Conservation (phyloP, 1,284 basidiomycete species). For the Puccinia triticina region DNA sequence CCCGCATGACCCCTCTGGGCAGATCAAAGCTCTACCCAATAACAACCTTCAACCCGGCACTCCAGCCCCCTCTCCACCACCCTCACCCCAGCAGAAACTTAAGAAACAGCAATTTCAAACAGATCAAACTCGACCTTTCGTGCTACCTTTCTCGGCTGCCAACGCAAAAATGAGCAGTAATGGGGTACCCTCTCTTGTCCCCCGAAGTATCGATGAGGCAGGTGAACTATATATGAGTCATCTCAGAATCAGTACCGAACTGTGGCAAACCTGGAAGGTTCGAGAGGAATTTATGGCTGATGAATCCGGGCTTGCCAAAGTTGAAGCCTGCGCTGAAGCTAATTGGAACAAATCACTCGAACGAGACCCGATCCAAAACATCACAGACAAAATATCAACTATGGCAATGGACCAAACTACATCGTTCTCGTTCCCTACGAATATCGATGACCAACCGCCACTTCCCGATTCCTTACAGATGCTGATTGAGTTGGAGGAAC, state of each 20-base stretch:
- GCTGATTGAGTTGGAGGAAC: slow-evolving; percentile 69
- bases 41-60: slow-evolving; percentile 53
- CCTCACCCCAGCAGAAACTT: slow-evolving; percentile 74
- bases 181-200: slow-evolving; percentile 69
- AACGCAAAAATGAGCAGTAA: slow-evolving; percentile 61
- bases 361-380: slow-evolving; percentile 42
- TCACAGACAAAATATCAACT: slow-evolving; percentile 40
- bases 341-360: slow-evolving; percentile 52
- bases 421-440: slow-evolving; percentile 58
- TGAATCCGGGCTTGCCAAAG: slow-evolving; percentile 80
- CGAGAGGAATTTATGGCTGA: slow-evolving; percentile 91
- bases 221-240: slow-evolving; percentile 85
- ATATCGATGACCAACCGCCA: slow-evolving; percentile 53
- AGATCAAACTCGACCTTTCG: slow-evolving; percentile 88
- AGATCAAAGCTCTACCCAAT: slow-evolving; percentile 32
- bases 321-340: slow-evolving; percentile 60
- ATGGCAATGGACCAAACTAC: slow-evolving; percentile 35
- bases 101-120: slow-evolving; percentile 99
- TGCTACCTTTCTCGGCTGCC: slow-evolving; percentile 82
- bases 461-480: slow-evolving; percentile 47
- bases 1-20: slow-evolving; percentile 43
- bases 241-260: slow-evolving; percentile 82
- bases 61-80: slow-evolving; percentile 85
- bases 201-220: slow-evolving; percentile 93
- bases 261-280: slow-evolving; percentile 93